Evolutionary conservation across 345 rosid species (phyloP).

Genomic region (Theobroma cacao): DNA sequence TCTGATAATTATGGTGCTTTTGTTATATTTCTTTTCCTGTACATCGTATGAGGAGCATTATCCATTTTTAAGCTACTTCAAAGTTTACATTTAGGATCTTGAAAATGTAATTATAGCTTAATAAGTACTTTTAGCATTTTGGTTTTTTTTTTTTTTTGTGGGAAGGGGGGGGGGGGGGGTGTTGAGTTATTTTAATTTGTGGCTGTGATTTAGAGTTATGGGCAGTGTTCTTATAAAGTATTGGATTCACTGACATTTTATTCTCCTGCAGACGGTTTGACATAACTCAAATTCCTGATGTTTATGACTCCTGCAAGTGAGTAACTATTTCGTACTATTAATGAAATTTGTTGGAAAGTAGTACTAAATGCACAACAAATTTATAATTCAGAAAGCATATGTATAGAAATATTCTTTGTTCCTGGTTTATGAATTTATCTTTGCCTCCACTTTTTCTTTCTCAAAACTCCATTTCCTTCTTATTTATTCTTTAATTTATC

Average conservation of each 20-base stretch:
- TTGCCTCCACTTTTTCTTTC: background rate
- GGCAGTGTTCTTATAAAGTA: background rate
- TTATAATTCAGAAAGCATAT: background rate
- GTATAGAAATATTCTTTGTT: background rate
- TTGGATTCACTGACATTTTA: constrained; percentile 23
- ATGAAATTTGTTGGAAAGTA: background rate
- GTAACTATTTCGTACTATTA: constrained; percentile 23
- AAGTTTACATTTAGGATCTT: background rate
- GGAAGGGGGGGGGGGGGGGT: background rate
- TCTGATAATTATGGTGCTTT: background rate
- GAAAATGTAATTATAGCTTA: background rate
- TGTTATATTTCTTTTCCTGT: constrained; percentile 4
- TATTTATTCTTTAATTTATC: background rate
- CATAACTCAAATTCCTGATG: constrained; percentile 97
- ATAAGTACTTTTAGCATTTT: background rate
- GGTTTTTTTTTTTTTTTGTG: background rate
- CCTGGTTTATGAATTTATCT: constrained; percentile 2
- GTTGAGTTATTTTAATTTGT: background rate
- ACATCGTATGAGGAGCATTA: background rate
- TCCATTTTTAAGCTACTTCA: background rate
- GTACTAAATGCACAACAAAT: background rate
- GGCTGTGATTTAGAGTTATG: too few relatives aligned
- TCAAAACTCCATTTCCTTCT: background rate
- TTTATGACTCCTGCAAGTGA: constrained; percentile 99
- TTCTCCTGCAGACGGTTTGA: constrained; percentile 82